Conservation (phyloP, 78 protist genomes). For the Dictyostelium intermedium region DNA sequence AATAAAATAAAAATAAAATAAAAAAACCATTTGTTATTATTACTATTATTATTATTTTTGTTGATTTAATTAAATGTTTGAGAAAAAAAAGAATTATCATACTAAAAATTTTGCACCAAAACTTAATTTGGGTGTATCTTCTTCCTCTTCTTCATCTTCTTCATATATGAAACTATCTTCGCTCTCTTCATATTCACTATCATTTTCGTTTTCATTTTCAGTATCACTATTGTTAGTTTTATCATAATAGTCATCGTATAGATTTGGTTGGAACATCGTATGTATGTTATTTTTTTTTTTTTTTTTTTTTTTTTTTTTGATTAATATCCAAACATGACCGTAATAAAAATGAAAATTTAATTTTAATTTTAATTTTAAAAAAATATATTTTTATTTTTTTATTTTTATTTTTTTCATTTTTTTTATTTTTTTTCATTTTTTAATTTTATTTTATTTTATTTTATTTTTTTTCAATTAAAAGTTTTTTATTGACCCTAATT, state of each 20-base stretch:
- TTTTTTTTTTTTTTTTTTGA: too few relatives aligned
- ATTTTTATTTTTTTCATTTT: too few relatives aligned
- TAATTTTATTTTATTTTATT: too few relatives aligned
- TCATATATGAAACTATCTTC: background rate
- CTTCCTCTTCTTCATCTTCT: background rate
- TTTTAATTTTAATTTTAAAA: too few relatives aligned
- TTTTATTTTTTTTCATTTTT: too few relatives aligned
- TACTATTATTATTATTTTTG: background rate
- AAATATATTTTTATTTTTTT: too few relatives aligned
- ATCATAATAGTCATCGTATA: background rate
- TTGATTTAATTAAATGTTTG: background rate
- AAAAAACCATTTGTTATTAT: background rate
- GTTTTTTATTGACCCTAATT: too few relatives aligned
- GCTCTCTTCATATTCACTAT: background rate
- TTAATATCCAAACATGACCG: too few relatives aligned
- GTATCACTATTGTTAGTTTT: background rate
- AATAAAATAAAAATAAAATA: background rate
- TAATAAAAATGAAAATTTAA: too few relatives aligned
- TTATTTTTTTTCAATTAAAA: too few relatives aligned
- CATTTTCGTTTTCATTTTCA: background rate
- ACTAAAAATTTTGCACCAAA: constrained; percentile 1
- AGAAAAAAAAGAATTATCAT: background rate
- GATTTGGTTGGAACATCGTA: background rate
- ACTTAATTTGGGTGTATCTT: background rate
- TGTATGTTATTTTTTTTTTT: too few relatives aligned